These are phyloP conservation scores for Penicillium malachiteum DNA, from an alignment of 495 filamentous ascomycete genomes.

Conservation along the genomic window DNA sequence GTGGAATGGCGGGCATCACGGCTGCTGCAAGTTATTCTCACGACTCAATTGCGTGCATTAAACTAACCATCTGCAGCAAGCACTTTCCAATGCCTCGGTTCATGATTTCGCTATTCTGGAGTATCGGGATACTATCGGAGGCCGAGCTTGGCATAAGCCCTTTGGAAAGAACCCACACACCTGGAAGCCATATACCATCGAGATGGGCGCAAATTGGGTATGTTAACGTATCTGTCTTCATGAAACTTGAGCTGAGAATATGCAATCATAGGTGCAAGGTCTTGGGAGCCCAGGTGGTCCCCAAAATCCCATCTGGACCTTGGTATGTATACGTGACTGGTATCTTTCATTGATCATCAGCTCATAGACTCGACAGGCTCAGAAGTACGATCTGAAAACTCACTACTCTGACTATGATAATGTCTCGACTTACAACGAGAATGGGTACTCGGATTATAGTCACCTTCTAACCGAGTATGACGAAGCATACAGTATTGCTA, in stretches of 20 bases:
- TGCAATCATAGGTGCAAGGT: conserved; percentile 55
- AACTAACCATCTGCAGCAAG: conserved; percentile 45
- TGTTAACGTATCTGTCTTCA: not conserved
- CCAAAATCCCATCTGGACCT: conserved; percentile 69
- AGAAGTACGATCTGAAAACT: conserved; percentile 63
- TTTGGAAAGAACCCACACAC: conserved; percentile 54
- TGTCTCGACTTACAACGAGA: conserved; percentile 59
- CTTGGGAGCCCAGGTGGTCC: conserved; percentile 54
- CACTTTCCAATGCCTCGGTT: conserved; percentile 61
- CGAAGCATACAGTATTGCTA: conserved; percentile 46
- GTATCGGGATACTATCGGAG: conserved; percentile 62
- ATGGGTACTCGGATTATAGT: conserved; percentile 51
- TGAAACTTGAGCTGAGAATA: not conserved
- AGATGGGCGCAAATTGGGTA: conserved; percentile 70
- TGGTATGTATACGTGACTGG: conserved; percentile 36
- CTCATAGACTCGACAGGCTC: conserved; percentile 34
- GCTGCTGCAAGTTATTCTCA: conserved; percentile 53
- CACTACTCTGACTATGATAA: conserved; percentile 62
- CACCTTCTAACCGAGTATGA: conserved; percentile 53
- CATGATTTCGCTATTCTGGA: conserved; percentile 71
- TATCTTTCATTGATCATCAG: not conserved
- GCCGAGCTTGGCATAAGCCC: conserved; percentile 53
- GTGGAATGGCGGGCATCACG: conserved; percentile 63
- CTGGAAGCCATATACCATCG: conserved; percentile 59
- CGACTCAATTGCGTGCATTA: not conserved